Evolutionary conservation across 1,284 basidiomycete genomes (phyloP).

Genomic region (Fomitopsis betulina): DNA sequence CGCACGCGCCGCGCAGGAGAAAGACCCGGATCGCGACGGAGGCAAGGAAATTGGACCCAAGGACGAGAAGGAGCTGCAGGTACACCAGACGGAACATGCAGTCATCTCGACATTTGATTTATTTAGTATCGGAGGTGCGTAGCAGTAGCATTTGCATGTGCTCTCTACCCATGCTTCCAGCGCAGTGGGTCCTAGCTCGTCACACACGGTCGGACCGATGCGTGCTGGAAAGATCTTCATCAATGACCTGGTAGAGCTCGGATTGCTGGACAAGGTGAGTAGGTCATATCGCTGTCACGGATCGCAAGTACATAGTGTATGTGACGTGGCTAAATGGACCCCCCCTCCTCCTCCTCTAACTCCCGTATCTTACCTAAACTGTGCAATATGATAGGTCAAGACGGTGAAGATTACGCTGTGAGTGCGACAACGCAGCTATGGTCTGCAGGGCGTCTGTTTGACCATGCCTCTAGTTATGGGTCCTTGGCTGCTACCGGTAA

Average conservation of each 20-base stretch:
- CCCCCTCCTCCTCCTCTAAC: too few relatives aligned
- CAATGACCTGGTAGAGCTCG: slow-evolving; percentile 66
- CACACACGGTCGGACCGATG: slow-evolving; percentile 89
- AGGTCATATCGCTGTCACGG: too few relatives aligned
- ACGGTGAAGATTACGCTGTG: slow-evolving; percentile 85
- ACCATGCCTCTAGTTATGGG: slow-evolving; percentile 49
- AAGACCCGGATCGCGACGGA: slow-evolving; percentile 2
- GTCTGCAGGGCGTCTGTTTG: not conserved
- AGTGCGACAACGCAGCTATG: slow-evolving; percentile 20
- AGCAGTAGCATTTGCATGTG: not conserved
- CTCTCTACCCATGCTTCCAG: not conserved
- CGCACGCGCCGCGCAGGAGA: slow-evolving; percentile 9
- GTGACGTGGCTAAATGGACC: too few relatives aligned
- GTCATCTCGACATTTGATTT: slow-evolving; percentile 93
- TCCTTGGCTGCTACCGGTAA: slow-evolving; percentile 75
- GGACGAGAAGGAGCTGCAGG: slow-evolving; percentile 18
- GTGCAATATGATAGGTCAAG: slow-evolving; percentile 47
- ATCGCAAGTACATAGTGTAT: too few relatives aligned
- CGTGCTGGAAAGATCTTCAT: slow-evolving; percentile 88
- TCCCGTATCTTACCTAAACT: not conserved
- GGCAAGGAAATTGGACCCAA: slow-evolving; percentile 13
- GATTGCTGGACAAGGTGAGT: slow-evolving; percentile 65
- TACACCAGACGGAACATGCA: slow-evolving; percentile 69
- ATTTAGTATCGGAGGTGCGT: slow-evolving; percentile 85
- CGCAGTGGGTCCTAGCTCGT: slow-evolving; percentile 52